Percentiles rank a stretch among this genome's conserved stretches.
Evolutionary conservation across 2,329 filamentous ascomycete species (phyloP).

Genomic region (Fusarium humuli): DNA sequence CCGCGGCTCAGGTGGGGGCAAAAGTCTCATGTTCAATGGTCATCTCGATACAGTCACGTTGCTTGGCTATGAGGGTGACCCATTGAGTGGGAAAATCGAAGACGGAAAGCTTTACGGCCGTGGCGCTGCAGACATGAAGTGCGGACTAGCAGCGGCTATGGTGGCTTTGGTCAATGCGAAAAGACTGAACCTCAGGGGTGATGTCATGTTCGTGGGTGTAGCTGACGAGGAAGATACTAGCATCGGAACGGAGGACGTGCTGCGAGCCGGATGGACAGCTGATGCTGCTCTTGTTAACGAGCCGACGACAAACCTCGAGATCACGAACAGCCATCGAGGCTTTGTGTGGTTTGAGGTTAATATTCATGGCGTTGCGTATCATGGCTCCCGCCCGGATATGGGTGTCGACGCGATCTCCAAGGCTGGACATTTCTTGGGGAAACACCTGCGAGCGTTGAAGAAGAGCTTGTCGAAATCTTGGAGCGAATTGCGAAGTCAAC

Average conservation of each 20-base stretch:
- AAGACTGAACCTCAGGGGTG: conserved; percentile 55
- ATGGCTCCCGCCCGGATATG: conserved; percentile 57
- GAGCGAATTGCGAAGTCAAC: neutral
- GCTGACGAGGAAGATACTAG: conserved; percentile 65
- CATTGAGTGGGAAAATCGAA: conserved; percentile 56
- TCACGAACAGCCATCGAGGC: conserved; percentile 62
- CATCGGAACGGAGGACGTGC: conserved; percentile 62
- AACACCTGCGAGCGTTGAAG: neutral
- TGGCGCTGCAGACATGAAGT: conserved; percentile 64
- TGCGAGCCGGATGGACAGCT: conserved; percentile 64
- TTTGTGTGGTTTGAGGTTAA: conserved; percentile 61
- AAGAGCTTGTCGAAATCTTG: neutral
- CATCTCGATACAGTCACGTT: conserved; percentile 65
- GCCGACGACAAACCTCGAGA: conserved; percentile 59
- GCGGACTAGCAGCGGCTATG: conserved; percentile 61
- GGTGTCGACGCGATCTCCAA: conserved; percentile 63
- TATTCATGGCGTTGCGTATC: conserved; percentile 56
- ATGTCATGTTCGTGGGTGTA: conserved; percentile 65
- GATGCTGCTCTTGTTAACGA: conserved; percentile 64
- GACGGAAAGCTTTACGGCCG: conserved; percentile 58
- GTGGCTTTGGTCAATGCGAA: conserved; percentile 55
- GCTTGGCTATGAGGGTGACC: conserved; percentile 58
- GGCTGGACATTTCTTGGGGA: conserved; percentile 58
- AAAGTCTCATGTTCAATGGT: conserved; percentile 64
- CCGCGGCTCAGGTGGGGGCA: conserved; percentile 59